Percentiles rank a stretch among this genome's conserved stretches.
phyloP scores from a whole-genome alignment of 768 basidiomycete species.

The Mycena indigotica region DNA sequence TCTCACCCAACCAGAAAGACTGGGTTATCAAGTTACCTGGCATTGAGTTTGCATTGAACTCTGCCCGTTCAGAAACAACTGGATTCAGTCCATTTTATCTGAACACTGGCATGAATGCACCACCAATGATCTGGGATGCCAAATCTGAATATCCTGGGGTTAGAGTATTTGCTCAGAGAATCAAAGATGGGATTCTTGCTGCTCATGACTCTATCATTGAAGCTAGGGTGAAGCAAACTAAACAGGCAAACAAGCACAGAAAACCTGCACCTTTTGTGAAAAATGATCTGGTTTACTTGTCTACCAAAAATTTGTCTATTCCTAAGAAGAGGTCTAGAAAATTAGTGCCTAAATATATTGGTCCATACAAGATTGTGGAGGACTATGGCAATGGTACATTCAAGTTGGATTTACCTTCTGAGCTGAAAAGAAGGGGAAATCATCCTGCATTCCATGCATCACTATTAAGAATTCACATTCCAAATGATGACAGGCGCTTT shows the following conservation, averaged over 20 bases:
- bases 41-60: constrained; percentile 9
- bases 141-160: constrained; percentile 24
- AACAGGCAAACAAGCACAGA: constrained; percentile 27
- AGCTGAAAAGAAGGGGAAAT: constrained; percentile 26
- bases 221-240: constrained; percentile 32
- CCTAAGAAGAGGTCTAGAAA: constrained; percentile 37
- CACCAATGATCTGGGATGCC: constrained; percentile 24
- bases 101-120: constrained; percentile 8
- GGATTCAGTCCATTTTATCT: constrained; percentile 26
- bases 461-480: constrained; percentile 26
- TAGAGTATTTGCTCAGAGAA: constrained; percentile 19
- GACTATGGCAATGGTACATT: constrained; percentile 22
- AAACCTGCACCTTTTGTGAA: constrained; percentile 15
- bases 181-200: constrained; percentile 19
- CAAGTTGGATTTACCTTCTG: constrained; percentile 28
- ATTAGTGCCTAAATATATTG: constrained; percentile 37
- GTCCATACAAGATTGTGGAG: constrained; percentile 32
- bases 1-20: constrained; percentile 10
- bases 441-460: constrained; percentile 33
- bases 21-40: background rate
- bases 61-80: constrained; percentile 13
- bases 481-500: constrained; percentile 34
- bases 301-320: constrained; percentile 33
- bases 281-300: constrained; percentile 37
- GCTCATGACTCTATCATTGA: constrained; percentile 35